Evolutionary conservation across 352 stramenopile species (phyloP).

Genomic region (Pythium sp.): DNA sequence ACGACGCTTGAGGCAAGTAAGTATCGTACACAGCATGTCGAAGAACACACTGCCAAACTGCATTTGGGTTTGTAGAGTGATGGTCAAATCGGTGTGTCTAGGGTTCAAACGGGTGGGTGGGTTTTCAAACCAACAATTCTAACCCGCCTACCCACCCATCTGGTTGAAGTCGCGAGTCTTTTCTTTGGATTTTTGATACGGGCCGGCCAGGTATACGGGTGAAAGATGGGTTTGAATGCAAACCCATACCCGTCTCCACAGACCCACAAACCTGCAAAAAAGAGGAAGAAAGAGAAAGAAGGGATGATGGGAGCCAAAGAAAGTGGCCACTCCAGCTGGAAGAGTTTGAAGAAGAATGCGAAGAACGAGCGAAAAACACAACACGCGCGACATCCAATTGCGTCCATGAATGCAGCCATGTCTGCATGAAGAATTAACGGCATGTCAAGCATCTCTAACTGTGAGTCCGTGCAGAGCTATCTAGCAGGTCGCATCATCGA

Average conservation of each 20-base stretch:
- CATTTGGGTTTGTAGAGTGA: background rate
- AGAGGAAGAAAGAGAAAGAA: background rate
- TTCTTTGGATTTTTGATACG: background rate
- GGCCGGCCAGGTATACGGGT: background rate
- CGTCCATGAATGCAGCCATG: background rate
- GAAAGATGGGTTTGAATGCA: background rate
- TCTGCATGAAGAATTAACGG: background rate
- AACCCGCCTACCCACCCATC: background rate
- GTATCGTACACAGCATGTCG: constrained; percentile 1
- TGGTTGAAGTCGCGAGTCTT: background rate
- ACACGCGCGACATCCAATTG: background rate
- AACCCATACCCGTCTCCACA: background rate
- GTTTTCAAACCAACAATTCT: background rate
- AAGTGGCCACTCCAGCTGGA: background rate
- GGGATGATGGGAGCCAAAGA: constrained; percentile 5
- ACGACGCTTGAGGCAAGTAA: background rate
- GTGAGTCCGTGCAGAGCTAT: background rate
- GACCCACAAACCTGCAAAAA: constrained; percentile 2
- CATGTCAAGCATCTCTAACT: background rate
- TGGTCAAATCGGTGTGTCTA: background rate
- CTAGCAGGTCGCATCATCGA: background rate
- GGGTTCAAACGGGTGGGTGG: background rate
- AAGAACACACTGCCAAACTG: background rate
- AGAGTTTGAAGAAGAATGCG: constrained; percentile 8
- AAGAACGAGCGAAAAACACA: background rate